A percentile compares a stretch with the other conserved stretches of the same genome.
These are phyloP conservation scores for Chlorociboria aeruginascens DNA, from an alignment of 495 filamentous ascomycete genomes.

Conservation along the genomic window DNA sequence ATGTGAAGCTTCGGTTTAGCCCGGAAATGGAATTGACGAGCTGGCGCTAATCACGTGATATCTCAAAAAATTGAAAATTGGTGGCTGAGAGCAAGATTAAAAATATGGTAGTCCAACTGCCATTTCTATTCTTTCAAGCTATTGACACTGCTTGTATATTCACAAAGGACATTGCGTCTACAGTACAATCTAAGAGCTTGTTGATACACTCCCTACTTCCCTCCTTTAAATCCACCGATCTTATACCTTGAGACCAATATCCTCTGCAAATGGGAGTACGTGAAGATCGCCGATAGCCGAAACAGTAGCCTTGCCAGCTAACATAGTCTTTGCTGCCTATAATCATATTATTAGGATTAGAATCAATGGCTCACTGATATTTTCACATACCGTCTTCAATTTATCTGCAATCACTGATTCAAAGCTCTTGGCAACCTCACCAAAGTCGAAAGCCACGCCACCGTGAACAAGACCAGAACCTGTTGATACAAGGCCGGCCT, in stretches of 20 bases:
- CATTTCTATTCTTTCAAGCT: background rate
- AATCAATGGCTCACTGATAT: background rate
- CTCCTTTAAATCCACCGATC: conserved; percentile 13
- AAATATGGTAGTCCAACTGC: background rate
- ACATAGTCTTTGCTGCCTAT: conserved; percentile 72
- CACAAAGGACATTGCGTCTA: conserved; percentile 4
- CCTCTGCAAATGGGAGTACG: conserved; percentile 82
- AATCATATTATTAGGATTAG: conserved; percentile 1
- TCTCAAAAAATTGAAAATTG: background rate
- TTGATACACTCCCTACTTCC: conserved; percentile 34
- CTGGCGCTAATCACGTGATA: conserved; percentile 3
- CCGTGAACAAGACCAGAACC: conserved; percentile 61
- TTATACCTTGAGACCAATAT: conserved; percentile 89
- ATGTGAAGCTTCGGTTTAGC: conserved; percentile 9
- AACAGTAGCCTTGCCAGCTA: conserved; percentile 80
- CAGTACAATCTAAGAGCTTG: conserved; percentile 26
- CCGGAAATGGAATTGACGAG: background rate
- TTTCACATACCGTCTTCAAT: conserved; percentile 65
- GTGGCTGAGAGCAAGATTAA: background rate
- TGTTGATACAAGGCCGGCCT: conserved; percentile 54
- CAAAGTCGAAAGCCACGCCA: conserved; percentile 76
- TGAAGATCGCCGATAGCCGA: conserved; percentile 79
- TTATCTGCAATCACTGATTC: conserved; percentile 71
- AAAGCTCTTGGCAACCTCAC: conserved; percentile 66
- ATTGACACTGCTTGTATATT: conserved; percentile 15